Conservation (phyloP, 257 asterid species). For the Mentha longifolia region DNA sequence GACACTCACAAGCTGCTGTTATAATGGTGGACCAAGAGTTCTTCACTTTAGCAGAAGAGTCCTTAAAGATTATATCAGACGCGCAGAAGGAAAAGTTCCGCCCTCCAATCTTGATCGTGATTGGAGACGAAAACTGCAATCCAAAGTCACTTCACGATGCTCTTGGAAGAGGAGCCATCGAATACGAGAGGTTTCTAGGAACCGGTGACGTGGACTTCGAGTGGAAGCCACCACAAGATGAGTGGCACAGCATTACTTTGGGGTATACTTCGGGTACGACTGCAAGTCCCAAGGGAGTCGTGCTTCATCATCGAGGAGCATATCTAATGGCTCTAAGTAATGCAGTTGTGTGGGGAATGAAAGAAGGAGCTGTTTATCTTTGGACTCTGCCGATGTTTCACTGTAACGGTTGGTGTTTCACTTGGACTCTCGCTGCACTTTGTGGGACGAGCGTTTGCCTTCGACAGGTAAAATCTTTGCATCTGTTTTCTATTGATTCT, state of each 20-base stretch:
- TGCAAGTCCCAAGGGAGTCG: conserved; percentile 97
- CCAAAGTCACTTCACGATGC: conserved; percentile 63
- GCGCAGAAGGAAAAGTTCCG: conserved; percentile 49
- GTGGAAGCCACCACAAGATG: conserved; percentile 89
- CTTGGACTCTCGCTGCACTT: conserved; percentile 89
- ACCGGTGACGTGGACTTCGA: conserved; percentile 70
- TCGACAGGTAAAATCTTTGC: conserved; percentile 69
- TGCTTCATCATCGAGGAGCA: conserved; percentile 94
- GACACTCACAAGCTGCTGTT: conserved; percentile 74
- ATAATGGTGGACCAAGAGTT: conserved; percentile 92
- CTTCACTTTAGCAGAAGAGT: conserved; percentile 73
- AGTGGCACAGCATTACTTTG: conserved; percentile 93
- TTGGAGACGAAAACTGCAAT: conserved; percentile 77
- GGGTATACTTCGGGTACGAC: conserved; percentile 97
- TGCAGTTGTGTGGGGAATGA: conserved; percentile 69
- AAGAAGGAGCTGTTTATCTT: conserved; percentile 79
- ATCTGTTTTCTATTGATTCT: background rate
- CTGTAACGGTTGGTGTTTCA: conserved; percentile 96
- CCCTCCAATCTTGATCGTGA: conserved; percentile 67
- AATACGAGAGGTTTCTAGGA: conserved; percentile 79
- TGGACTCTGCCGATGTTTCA: conserved; percentile 99
- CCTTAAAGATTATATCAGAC: conserved; percentile 57
- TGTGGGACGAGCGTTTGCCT: conserved; percentile 92
- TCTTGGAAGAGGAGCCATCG: conserved; percentile 70
- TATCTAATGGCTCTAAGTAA: conserved; percentile 88